Evolutionary conservation across 768 basidiomycete genomes (phyloP).

Genomic region (Atractiella rhizophila): DNA sequence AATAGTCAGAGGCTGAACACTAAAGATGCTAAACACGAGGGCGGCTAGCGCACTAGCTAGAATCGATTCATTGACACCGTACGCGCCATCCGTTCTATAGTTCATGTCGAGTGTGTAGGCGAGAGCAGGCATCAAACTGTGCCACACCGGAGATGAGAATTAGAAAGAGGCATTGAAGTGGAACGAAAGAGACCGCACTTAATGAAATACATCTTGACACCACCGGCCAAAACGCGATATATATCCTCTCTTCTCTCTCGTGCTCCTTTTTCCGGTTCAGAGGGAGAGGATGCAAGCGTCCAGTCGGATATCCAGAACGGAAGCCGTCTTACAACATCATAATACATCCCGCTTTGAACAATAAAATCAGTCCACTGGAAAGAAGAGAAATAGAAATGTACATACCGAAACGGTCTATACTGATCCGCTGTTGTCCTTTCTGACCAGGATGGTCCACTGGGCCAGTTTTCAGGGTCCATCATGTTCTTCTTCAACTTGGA

Average conservation of each 20-base stretch:
- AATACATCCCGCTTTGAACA: slow-evolving; percentile 42
- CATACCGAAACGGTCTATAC: slow-evolving; percentile 7
- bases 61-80: slow-evolving; percentile 70
- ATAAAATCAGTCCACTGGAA: no score
- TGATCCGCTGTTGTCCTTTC: slow-evolving; percentile 2
- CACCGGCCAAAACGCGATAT: slow-evolving; percentile 66
- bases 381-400: no score
- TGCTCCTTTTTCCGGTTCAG: no score
- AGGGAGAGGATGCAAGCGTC: slow-evolving; percentile 59
- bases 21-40: slow-evolving; percentile 59
- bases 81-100: slow-evolving; percentile 54
- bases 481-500: no score
- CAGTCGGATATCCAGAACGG: slow-evolving; percentile 72
- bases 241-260: no score
- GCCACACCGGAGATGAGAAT: slow-evolving; percentile 9
- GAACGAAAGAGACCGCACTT: slow-evolving; percentile 30
- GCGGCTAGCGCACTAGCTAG: slow-evolving; percentile 68
- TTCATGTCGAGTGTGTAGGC: slow-evolving; percentile 81
- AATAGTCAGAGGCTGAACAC: slow-evolving; percentile 73
- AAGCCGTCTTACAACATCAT: slow-evolving; percentile 41
- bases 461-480: no score
- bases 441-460: slow-evolving; percentile 5
- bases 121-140: slow-evolving; percentile 16
- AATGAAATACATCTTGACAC: slow-evolving; percentile 59
- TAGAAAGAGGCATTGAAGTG: not conserved